Conservation (phyloP, 257 asterid species). For the Primulina eburnea region DNA sequence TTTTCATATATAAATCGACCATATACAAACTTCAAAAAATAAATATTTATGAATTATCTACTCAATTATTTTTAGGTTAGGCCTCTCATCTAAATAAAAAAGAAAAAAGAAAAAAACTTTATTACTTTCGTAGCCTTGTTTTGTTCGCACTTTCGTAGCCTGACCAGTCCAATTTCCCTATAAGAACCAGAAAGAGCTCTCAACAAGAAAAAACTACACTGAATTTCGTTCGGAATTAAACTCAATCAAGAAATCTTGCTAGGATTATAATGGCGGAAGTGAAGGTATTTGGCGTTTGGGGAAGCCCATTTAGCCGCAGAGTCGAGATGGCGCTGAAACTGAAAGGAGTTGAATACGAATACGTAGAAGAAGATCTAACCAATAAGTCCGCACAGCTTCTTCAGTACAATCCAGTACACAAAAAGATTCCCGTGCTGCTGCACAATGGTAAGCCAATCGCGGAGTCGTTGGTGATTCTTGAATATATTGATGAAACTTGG, state of each 20-base stretch:
- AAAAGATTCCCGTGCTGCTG: constrained; percentile 33
- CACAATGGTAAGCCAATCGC: constrained; percentile 34
- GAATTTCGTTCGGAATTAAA: too few species aligned
- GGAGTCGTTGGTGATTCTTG: constrained; percentile 33
- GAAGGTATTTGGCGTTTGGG: not conserved
- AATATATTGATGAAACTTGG: constrained; percentile 45
- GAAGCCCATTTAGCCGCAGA: constrained; percentile 36
- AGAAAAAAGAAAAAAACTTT: too few species aligned
- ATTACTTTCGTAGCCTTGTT: too few species aligned
- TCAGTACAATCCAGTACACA: constrained; percentile 34
- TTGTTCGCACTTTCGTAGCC: not conserved
- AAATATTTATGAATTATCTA: too few species aligned
- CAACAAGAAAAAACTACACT: not conserved
- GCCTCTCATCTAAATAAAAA: too few species aligned
- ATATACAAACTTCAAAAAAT: too few species aligned
- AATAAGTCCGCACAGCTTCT: constrained; percentile 28
- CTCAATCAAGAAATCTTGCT: not conserved
- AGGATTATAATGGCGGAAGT: not conserved
- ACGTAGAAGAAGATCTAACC: constrained; percentile 24
- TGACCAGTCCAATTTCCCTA: not conserved
- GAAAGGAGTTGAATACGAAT: constrained; percentile 38
- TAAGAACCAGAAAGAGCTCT: not conserved
- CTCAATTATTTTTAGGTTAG: too few species aligned
- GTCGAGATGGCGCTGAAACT: constrained; percentile 40
- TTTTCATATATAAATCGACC: too few species aligned